phyloP scores from a whole-genome alignment of 1,284 basidiomycete genomes.

The Stygiomarasmius scandens region DNA sequence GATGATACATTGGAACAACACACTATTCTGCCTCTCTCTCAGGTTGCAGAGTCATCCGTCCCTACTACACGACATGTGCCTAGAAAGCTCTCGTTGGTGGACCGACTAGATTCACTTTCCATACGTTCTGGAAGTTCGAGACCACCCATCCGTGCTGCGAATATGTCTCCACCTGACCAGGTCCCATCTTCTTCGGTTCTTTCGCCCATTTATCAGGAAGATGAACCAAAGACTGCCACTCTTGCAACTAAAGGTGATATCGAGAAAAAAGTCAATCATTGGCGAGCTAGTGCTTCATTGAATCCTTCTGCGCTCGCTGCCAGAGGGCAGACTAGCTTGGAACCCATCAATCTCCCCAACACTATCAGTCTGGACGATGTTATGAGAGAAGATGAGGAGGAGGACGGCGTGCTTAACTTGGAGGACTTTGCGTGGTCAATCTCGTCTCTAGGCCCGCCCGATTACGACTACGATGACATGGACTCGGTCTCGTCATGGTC shows the following conservation, averaged over 20 bases:
- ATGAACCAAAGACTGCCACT: slow-evolving; percentile 54
- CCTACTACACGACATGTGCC: slow-evolving; percentile 51
- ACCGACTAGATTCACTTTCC: slow-evolving; percentile 54
- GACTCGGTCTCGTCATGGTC: slow-evolving; percentile 36
- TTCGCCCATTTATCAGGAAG: slow-evolving; percentile 65
- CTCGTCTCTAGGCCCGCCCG: slow-evolving; percentile 64
- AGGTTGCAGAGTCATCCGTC: slow-evolving; percentile 12
- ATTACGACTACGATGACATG: slow-evolving; percentile 40
- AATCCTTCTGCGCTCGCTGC: slow-evolving; percentile 51
- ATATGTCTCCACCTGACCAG: slow-evolving; percentile 30
- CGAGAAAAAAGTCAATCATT: slow-evolving; percentile 60
- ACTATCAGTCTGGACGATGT: slow-evolving; percentile 40
- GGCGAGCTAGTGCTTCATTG: slow-evolving; percentile 60
- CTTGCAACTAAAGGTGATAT: slow-evolving; percentile 38
- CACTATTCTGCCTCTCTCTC: slow-evolving; percentile 30
- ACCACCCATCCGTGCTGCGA: slow-evolving; percentile 25
- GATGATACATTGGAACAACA: slow-evolving; percentile 37
- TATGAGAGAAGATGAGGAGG: slow-evolving; percentile 20
- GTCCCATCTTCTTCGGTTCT: slow-evolving; percentile 34
- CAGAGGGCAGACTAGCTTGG: slow-evolving; percentile 55
- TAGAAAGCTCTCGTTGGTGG: slow-evolving; percentile 67
- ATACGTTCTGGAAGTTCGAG: slow-evolving; percentile 34
- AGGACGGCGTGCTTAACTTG: slow-evolving; percentile 50
- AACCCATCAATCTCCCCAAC: slow-evolving; percentile 57
- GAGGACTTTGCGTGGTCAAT: slow-evolving; percentile 73